phyloP scores from a whole-genome alignment of 2,329 filamentous ascomycete species.

The Arthrobotrys iridis region DNA sequence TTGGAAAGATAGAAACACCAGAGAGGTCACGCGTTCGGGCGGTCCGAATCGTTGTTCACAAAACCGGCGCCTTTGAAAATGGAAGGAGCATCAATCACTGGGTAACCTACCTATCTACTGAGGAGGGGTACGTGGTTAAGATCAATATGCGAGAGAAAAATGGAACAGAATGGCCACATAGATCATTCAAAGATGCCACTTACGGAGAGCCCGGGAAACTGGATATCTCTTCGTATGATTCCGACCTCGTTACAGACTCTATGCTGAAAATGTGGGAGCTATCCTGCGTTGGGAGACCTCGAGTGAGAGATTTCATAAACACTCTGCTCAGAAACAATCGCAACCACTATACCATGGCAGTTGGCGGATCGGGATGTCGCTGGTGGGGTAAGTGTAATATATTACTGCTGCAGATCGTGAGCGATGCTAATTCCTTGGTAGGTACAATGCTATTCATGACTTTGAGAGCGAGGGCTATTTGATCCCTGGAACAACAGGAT shows the following conservation, averaged over 20 bases:
- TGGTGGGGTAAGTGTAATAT: slow-evolving; percentile 1
- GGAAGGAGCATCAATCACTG: slow-evolving; percentile 5
- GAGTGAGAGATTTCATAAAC: slow-evolving; percentile 1
- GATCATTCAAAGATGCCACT: not conserved
- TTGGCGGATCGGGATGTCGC: not conserved
- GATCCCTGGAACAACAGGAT: not conserved
- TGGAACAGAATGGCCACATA: not conserved
- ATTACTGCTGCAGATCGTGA: no score
- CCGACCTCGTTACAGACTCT: not conserved
- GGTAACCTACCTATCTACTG: not conserved
- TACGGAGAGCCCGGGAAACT: not conserved
- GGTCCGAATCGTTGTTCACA: not conserved
- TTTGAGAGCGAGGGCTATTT: not conserved
- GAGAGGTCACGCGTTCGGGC: not conserved
- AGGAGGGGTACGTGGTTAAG: not conserved
- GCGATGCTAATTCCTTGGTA: no score
- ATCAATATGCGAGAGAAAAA: slow-evolving; percentile 12
- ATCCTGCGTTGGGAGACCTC: not conserved
- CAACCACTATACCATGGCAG: slow-evolving; percentile 4
- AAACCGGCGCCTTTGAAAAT: not conserved
- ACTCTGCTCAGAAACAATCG: not conserved
- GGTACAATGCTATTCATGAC: not conserved
- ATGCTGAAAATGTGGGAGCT: not conserved
- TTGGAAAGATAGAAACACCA: not conserved
- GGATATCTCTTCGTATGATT: not conserved